Evolutionary conservation across 169 alveolate genomes (phyloP).

Genomic region (Perkinsus chesapeaki): DNA sequence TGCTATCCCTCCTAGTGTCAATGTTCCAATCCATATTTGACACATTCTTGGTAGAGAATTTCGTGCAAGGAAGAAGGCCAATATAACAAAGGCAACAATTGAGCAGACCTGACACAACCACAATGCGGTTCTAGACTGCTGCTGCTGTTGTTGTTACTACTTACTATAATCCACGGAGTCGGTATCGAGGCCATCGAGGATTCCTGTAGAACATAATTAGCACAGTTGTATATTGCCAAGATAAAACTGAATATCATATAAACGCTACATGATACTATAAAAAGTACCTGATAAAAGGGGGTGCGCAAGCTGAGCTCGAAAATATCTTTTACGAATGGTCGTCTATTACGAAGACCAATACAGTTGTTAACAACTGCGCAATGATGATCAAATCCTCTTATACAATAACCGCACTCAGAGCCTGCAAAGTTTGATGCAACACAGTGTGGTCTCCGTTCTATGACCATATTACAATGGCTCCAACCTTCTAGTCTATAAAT

Average conservation of each 20-base stretch:
- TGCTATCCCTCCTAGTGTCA: background rate
- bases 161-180: background rate
- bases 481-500: background rate
- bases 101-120: background rate
- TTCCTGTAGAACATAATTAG: background rate
- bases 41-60: background rate
- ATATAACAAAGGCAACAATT: background rate
- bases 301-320: background rate
- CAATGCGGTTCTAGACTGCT: too few species aligned
- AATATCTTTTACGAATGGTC: background rate
- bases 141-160: background rate
- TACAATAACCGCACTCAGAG: constrained; percentile 30
- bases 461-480: background rate
- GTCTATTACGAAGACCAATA: constrained; percentile 27
- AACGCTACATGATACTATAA: background rate
- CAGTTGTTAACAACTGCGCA: constrained; percentile 44
- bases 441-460: background rate
- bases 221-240: background rate
- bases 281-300: background rate
- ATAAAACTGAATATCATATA: background rate
- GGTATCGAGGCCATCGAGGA: background rate
- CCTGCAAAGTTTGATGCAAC: background rate
- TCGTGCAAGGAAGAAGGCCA: background rate
- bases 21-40: background rate
- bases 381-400: constrained; percentile 47